phyloP scores from a whole-genome alignment of 441 rosid genomes.

The Omphalea diandra region DNA sequence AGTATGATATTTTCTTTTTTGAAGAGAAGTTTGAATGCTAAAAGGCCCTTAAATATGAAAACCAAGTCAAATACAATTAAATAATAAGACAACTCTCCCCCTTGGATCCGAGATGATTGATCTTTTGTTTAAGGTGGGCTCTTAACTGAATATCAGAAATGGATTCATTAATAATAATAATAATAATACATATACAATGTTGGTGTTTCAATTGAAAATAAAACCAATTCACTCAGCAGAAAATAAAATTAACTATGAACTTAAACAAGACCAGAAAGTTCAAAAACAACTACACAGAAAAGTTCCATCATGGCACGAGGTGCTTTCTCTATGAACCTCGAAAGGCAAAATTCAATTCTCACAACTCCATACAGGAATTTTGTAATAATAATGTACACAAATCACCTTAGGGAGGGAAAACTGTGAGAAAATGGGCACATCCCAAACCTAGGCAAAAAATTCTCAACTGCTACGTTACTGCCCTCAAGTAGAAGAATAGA shows the following conservation, averaged over 20 bases:
- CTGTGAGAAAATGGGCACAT: conserved; percentile 22
- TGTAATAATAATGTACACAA: conserved; percentile 52
- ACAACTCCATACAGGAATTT: conserved; percentile 35
- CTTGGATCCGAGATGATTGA: too few species aligned
- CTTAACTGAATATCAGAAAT: too few species aligned
- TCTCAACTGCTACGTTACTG: conserved; percentile 30
- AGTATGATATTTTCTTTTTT: too few species aligned
- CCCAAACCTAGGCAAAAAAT: conserved; percentile 31
- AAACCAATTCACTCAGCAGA: too few species aligned
- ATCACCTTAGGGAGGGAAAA: conserved; percentile 27
- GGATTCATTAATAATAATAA: neutral
- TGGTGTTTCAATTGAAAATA: conserved; percentile 1
- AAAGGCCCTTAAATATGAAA: too few species aligned
- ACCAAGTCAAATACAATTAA: too few species aligned
- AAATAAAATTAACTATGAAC: too few species aligned
- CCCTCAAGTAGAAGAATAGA: conserved; percentile 29
- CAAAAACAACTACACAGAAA: conserved; percentile 8
- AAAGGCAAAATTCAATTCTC: conserved; percentile 41
- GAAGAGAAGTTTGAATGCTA: too few species aligned
- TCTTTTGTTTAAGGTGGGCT: too few species aligned
- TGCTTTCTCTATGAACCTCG: conserved; percentile 26
- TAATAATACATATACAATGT: conserved; percentile 11
- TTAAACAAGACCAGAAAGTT: neutral
- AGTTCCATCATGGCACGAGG: neutral
- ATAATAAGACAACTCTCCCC: too few species aligned